A percentile compares a stretch with the other conserved stretches of the same genome.
Evolutionary conservation across 1,284 basidiomycete species (phyloP).

Genomic region (Apiotrichum veenhuisii): DNA sequence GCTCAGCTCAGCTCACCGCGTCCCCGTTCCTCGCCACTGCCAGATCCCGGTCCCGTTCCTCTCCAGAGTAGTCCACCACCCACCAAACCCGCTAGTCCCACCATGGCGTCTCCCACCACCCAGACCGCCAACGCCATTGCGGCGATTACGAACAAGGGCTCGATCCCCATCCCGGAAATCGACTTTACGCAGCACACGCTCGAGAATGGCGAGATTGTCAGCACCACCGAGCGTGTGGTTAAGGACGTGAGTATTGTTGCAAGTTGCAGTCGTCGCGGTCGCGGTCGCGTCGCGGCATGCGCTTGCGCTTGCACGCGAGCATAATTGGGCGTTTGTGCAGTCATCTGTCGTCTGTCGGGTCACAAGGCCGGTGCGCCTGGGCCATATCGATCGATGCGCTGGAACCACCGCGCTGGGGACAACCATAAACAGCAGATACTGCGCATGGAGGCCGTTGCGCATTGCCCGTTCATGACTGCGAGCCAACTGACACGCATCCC

Average conservation of each 20-base stretch:
- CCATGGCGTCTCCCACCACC: slow-evolving; percentile 40
- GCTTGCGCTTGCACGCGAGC: too few species aligned
- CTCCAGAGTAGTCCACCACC: too few species aligned
- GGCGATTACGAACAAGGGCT: slow-evolving; percentile 40
- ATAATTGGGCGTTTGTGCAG: too few species aligned
- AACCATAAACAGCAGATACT: too few species aligned
- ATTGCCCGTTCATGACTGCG: too few species aligned
- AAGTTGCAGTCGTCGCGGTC: too few species aligned
- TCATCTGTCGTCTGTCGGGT: too few species aligned
- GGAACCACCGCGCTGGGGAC: background rate
- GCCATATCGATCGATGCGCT: background rate
- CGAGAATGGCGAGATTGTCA: slow-evolving; percentile 80
- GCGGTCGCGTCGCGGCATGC: too few species aligned
- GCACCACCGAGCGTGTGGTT: slow-evolving; percentile 52
- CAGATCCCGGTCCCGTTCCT: background rate
- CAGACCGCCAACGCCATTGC: slow-evolving; percentile 47
- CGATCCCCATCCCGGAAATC: slow-evolving; percentile 61
- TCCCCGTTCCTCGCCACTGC: slow-evolving; percentile 3
- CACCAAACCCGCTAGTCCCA: slow-evolving; percentile 2
- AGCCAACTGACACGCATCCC: slow-evolving; percentile 5
- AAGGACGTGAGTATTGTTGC: slow-evolving; percentile 46
- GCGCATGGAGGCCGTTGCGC: too few species aligned
- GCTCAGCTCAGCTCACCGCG: background rate
- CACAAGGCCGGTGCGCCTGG: background rate
- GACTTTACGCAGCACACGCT: slow-evolving; percentile 86